Evolutionary conservation across 208 protist genomes (phyloP), one percentile per base, ranked within the genome.

Genomic region (Trypanosoma vivax): DNA sequence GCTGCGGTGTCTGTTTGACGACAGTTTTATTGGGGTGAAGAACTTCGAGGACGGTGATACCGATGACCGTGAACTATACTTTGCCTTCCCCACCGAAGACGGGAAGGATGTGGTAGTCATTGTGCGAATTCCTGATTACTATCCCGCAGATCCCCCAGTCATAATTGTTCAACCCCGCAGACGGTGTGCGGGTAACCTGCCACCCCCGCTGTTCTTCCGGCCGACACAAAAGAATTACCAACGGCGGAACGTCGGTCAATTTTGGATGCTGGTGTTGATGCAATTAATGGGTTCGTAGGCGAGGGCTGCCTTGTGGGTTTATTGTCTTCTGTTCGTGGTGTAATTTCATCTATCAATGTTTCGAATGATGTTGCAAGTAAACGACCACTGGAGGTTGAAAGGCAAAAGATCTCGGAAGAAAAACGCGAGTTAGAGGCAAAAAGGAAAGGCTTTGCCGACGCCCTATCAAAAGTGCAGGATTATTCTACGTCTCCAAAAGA

Each of bases 51-150:
- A 91, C 50, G 40, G 59, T 9, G 75, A 78, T 43, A 69, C 62
- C 6, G 61, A 81, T 5, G 63, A 85, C 30, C 37, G 50, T 34
- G 74, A 94, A 51, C 19, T 92, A 1, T 78, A 79, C 63, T 87
- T 94, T 29, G 57, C 50, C 40, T 88, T 91, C 52, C 57, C 29
- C 19, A 81, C 81, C 10, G 57, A 55, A 11, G 61, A 81, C 23
- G 63, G 78, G 9, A 67, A 70, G 45, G 53, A 47, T 49, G 52
- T 91, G 14, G 65, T 88, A 1, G 62, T 82, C 9, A 68, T 65
- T 23, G 51, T 94, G 42, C 76, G 79, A 24, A 65, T 94, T 16
- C 79, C 83, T 0, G 72, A 81, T 54, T 70, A 79, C 45, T 94
- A 94, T 58, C 88, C 88, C 25, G 50, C 40, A 11, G 79, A 94